phyloP scores from a whole-genome alignment of 768 basidiomycete species.

The Daedaleopsis sinensis region DNA sequence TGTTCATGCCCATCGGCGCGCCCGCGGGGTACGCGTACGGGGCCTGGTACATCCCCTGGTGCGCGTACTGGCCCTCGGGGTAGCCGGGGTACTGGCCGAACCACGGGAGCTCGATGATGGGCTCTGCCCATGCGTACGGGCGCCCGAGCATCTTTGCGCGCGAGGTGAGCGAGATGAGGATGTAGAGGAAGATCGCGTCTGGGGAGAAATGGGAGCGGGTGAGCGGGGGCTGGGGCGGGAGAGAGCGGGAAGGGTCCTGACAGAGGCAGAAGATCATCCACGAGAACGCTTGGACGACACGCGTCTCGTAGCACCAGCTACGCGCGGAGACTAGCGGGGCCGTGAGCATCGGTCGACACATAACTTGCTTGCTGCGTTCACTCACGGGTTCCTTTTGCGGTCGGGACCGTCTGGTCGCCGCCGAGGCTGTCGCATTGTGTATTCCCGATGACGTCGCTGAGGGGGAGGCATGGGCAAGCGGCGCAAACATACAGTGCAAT shows the following conservation, averaged over 20 bases:
- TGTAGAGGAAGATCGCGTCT: slow-evolving; percentile 53
- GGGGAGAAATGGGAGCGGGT: slow-evolving; percentile 1
- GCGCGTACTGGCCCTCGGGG: slow-evolving; percentile 22
- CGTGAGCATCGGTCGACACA: slow-evolving; percentile 11
- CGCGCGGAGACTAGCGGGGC: slow-evolving; percentile 50
- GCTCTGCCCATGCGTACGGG: slow-evolving; percentile 58
- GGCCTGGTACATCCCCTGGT: slow-evolving; percentile 15
- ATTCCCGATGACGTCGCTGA: slow-evolving; percentile 69
- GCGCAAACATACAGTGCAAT: background rate
- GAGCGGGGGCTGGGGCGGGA: slow-evolving; percentile 1
- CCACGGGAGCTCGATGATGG: slow-evolving; percentile 71
- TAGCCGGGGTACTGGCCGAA: slow-evolving; percentile 73
- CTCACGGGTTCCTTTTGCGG: slow-evolving; percentile 60
- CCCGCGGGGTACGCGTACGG: slow-evolving; percentile 29
- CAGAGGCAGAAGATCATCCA: slow-evolving; percentile 69
- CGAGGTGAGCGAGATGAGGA: slow-evolving; percentile 59
- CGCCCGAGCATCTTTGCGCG: slow-evolving; percentile 58
- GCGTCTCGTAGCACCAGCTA: slow-evolving; percentile 78
- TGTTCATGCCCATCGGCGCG: slow-evolving; percentile 25
- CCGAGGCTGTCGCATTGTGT: slow-evolving; percentile 33
- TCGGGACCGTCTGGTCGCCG: slow-evolving; percentile 40
- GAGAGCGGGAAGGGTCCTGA: slow-evolving; percentile 29
- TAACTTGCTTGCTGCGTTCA: slow-evolving; percentile 6
- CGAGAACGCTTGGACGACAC: slow-evolving; percentile 75
- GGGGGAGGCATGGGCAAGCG: background rate